Evolutionary conservation across 1,284 basidiomycete genomes (phyloP), one percentile per base, ranked within the genome.

Genomic region (Apiotrichum gamsii): DNA sequence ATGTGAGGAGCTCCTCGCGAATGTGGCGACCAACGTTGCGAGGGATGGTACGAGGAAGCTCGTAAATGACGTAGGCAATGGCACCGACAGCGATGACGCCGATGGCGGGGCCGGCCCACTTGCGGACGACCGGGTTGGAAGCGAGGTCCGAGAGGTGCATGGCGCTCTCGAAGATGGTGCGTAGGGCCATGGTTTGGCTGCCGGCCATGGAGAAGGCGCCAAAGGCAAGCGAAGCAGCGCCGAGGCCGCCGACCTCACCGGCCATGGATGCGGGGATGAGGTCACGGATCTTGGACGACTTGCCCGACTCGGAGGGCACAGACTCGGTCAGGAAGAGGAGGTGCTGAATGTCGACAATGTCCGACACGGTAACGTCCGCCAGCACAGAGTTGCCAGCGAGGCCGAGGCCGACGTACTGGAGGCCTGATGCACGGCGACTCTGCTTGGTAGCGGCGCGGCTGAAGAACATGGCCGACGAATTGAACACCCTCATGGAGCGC

Each of bases 391-490:
- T 69, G 30, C 51, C 45, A 16, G 67, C 61, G 1, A 72, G 54
- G 8, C 68, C 69, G 23, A 72, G 61, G 20, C 72, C 72, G 5
- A 66, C 52, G 18, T 58, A 50, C 21, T 54, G 42, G n/a, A 64
- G 52, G 13, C 75, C 39, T 5, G 72, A 64, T 4, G 74, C 74
- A 16, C 76, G 72, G 34, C 77, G 76, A 35, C 75, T 66, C 21
- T 73, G 71, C 61, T 77, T 82, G 54, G 76, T 78, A 5, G 8
- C 10, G 41, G 79, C 80, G 37, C 48, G 39, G 28, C 44, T 46
- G 44, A 32, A 49, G 74, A 98, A 99, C 95, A 99, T 98, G 16
- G 88, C 91, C 64, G 93, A 85, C 11, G 94, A 88, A 74, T 90
- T 83, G 77, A 99, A 98, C 11, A 93, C 82, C 9, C 90, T 78